A percentile compares a stretch with the other conserved stretches of the same genome.
These are phyloP conservation scores for Colletotrichum sojae DNA, from an alignment of 2,329 filamentous ascomycete species.

Conservation along the genomic window DNA sequence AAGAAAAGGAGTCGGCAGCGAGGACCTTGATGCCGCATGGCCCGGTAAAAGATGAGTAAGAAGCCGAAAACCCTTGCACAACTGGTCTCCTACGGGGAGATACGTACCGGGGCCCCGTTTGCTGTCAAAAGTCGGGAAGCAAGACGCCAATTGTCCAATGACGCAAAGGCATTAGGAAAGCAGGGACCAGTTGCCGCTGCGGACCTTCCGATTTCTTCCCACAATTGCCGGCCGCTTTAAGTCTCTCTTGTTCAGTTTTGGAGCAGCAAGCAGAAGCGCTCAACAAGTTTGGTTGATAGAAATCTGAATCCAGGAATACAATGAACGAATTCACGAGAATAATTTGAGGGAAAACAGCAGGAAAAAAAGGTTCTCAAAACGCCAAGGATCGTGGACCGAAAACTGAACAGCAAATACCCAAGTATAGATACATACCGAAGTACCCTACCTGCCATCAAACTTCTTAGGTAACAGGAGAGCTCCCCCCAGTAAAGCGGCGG, in stretches of 20 bases:
- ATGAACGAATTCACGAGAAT: no score
- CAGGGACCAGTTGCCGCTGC: slow-evolving; percentile 17
- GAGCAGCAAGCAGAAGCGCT: background rate
- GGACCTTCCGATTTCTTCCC: slow-evolving; percentile 39
- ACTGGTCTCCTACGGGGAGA: background rate
- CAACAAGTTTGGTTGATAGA: no score
- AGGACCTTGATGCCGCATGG: slow-evolving; percentile 17
- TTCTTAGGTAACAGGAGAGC: slow-evolving; percentile 1
- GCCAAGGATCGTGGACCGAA: background rate
- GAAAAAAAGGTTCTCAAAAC: no score
- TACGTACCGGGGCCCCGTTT: slow-evolving; percentile 14
- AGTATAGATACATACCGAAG: background rate
- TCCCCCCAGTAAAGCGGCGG: slow-evolving; percentile 26
- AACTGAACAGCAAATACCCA: background rate
- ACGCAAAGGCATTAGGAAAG: slow-evolving; percentile 12
- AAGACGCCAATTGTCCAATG: slow-evolving; percentile 29
- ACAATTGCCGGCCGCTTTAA: slow-evolving; percentile 27
- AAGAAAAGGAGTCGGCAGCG: background rate
- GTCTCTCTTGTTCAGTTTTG: background rate
- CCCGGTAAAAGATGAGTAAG: slow-evolving; percentile 19
- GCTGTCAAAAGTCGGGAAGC: slow-evolving; percentile 22
- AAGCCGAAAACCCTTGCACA: slow-evolving; percentile 37
- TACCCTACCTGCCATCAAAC: background rate
- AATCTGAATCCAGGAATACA: no score
- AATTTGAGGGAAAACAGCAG: no score